Evolutionary conservation across 495 filamentous ascomycete genomes (phyloP).

Genomic region (Penicillium roqueforti): DNA sequence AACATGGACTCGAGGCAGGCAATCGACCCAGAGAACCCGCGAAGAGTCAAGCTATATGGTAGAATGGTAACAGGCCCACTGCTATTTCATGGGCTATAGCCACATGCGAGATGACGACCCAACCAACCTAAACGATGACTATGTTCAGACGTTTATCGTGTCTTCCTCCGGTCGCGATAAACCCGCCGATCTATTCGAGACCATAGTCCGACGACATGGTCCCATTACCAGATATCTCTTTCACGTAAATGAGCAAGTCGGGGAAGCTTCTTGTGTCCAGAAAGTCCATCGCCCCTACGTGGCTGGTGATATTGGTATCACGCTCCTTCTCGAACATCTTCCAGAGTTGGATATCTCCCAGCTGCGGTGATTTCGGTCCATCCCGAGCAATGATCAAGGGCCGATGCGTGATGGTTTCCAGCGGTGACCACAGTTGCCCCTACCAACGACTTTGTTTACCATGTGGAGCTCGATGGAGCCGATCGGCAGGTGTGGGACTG

Average conservation of each 20-base stretch:
- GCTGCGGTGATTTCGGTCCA: conserved; percentile 61
- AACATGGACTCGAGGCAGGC: conserved; percentile 57
- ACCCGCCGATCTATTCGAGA: conserved; percentile 56
- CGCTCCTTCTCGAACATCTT: conserved; percentile 66
- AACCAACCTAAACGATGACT: conserved; percentile 75
- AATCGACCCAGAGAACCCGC: conserved; percentile 62
- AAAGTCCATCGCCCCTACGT: conserved; percentile 48
- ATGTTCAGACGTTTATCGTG: conserved; percentile 74
- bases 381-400: conserved; percentile 56
- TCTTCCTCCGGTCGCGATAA: conserved; percentile 49
- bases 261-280: conserved; percentile 56
- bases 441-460: conserved; percentile 55
- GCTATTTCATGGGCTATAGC: conserved; percentile 65
- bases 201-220: conserved; percentile 65
- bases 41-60: conserved; percentile 65
- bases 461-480: conserved; percentile 22
- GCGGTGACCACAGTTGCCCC: conserved; percentile 46
- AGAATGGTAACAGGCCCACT: conserved; percentile 60
- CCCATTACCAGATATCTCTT: conserved; percentile 63
- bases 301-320: conserved; percentile 78
- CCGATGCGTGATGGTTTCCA: conserved; percentile 58
- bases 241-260: conserved; percentile 45
- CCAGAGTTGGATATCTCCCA: conserved; percentile 38
- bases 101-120: conserved; percentile 83
- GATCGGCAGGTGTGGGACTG: conserved; percentile 17